These are phyloP conservation scores for Metschnikowia baotianmanensis DNA, from an alignment of 805 yeast genomes.

Conservation along the genomic window DNA sequence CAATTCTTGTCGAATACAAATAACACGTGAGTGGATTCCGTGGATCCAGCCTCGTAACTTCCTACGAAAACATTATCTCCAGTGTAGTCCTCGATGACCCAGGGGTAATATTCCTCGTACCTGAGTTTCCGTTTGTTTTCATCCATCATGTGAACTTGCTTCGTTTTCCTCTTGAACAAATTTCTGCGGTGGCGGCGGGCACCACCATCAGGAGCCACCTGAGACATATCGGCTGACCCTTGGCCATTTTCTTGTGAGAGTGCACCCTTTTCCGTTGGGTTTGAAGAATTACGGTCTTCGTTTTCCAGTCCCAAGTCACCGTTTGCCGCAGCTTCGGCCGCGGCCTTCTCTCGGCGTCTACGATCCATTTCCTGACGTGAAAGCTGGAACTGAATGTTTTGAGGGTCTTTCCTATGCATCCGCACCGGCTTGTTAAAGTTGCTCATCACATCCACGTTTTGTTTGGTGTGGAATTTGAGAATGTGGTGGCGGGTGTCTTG, in stretches of 20 bases:
- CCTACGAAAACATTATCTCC: conserved; percentile 95
- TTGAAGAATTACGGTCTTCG: conserved; percentile 11
- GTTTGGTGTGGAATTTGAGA: conserved; percentile 72
- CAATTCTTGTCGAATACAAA: conserved; percentile 84
- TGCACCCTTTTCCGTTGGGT: conserved; percentile 17
- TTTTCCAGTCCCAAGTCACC: conserved; percentile 15
- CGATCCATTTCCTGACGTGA: conserved; percentile 73
- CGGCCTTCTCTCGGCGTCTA: conserved; percentile 37
- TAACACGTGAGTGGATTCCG: conserved; percentile 77
- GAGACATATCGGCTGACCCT: conserved; percentile 49
- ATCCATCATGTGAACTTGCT: conserved; percentile 77
- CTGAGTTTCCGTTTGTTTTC: conserved; percentile 81
- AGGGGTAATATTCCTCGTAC: conserved; percentile 95
- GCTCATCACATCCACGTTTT: conserved; percentile 64
- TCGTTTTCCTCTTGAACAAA: conserved; percentile 71
- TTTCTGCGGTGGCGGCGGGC: conserved; percentile 62
- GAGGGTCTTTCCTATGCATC: conserved; percentile 90
- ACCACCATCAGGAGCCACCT: conserved; percentile 91
- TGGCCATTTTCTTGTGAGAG: conserved; percentile 11
- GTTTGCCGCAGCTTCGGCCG: conserved; percentile 18
- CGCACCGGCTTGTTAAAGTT: conserved; percentile 82
- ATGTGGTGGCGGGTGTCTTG: conserved; percentile 76
- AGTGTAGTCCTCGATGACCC: conserved; percentile 97
- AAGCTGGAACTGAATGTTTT: conserved; percentile 82
- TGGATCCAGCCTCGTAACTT: conserved; percentile 84